phyloP scores from a whole-genome alignment of 805 yeast genomes.

The Sugiyamaella mastotermitis region DNA sequence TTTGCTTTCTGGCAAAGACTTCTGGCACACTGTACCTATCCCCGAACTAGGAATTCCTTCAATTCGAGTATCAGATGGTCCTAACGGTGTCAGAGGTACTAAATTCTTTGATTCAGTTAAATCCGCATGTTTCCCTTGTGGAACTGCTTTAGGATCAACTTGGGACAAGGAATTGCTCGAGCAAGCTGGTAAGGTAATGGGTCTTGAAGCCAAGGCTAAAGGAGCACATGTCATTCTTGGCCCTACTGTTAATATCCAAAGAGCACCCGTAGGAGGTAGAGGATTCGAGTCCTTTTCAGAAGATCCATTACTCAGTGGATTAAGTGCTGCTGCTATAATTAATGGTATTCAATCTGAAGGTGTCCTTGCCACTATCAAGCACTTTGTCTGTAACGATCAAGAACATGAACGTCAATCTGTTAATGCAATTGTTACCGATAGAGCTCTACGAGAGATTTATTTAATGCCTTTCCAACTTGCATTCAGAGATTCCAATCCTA shows the following conservation, averaged over 20 bases:
- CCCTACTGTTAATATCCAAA: slow-evolving; percentile 44
- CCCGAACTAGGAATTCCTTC: slow-evolving; percentile 39
- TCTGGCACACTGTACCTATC: slow-evolving; percentile 45
- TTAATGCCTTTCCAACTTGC: slow-evolving; percentile 58
- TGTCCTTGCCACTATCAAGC: slow-evolving; percentile 53
- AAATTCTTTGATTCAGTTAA: slow-evolving; percentile 46
- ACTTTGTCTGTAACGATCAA: slow-evolving; percentile 55
- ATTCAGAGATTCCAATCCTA: slow-evolving; percentile 44
- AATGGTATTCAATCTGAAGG: slow-evolving; percentile 48
- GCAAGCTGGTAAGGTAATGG: slow-evolving; percentile 50
- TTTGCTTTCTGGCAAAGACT: slow-evolving; percentile 40
- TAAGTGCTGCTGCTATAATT: slow-evolving; percentile 42
- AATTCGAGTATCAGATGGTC: slow-evolving; percentile 51
- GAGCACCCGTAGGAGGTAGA: slow-evolving; percentile 55
- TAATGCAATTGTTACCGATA: slow-evolving; percentile 44
- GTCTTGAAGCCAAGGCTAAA: slow-evolving; percentile 47
- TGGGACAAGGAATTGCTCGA: slow-evolving; percentile 45
- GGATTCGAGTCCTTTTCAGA: slow-evolving; percentile 57
- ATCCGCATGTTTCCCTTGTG: slow-evolving; percentile 56
- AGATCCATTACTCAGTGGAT: slow-evolving; percentile 47
- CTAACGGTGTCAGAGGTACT: slow-evolving; percentile 60
- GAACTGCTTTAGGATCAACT: slow-evolving; percentile 54
- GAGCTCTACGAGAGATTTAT: slow-evolving; percentile 60
- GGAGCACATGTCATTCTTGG: slow-evolving; percentile 47
- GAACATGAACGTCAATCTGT: slow-evolving; percentile 47